Evolutionary conservation across 2,329 filamentous ascomycete species (phyloP).

Genomic region (Dothistroma septosporum): DNA sequence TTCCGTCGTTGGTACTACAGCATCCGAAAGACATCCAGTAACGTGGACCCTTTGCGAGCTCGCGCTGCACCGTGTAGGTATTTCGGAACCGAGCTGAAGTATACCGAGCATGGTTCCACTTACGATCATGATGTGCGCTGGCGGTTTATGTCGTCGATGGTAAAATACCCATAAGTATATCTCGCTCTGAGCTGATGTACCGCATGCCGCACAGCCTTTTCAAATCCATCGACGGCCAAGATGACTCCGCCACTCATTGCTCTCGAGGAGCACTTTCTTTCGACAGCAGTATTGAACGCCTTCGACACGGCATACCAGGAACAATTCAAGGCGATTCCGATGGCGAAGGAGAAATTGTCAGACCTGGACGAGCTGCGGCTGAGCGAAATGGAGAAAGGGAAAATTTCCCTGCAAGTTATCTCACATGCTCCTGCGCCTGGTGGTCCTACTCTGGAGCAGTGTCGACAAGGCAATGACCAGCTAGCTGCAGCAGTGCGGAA

Average conservation of each 20-base stretch:
- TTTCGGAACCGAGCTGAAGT: slow-evolving; percentile 4
- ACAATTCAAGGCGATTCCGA: slow-evolving; percentile 33
- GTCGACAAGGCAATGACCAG: slow-evolving; percentile 33
- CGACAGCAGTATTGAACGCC: slow-evolving; percentile 31
- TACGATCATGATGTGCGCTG: not conserved
- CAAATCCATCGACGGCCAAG: slow-evolving; percentile 1
- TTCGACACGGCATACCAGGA: slow-evolving; percentile 30
- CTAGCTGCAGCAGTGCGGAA: slow-evolving; percentile 30
- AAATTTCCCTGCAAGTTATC: slow-evolving; percentile 34
- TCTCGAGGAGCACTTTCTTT: slow-evolving; percentile 38
- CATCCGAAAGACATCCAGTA: not conserved
- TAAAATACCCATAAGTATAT: not conserved
- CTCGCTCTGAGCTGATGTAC: not conserved
- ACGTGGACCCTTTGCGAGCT: not conserved
- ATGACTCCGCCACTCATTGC: slow-evolving; percentile 36
- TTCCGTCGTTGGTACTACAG: not conserved
- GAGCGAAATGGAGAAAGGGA: slow-evolving; percentile 32
- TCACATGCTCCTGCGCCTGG: slow-evolving; percentile 33
- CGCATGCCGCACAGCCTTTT: not conserved
- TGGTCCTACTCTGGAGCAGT: slow-evolving; percentile 26
- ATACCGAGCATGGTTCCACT: slow-evolving; percentile 1
- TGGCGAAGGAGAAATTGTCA: slow-evolving; percentile 28
- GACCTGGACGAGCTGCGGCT: slow-evolving; percentile 31
- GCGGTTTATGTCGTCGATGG: not conserved
- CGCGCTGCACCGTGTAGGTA: not conserved